Percentiles rank a stretch among this genome's conserved stretches.
phyloP scores from a whole-genome alignment of 306 rosid genomes.

The Cicer pinnatifidum region DNA sequence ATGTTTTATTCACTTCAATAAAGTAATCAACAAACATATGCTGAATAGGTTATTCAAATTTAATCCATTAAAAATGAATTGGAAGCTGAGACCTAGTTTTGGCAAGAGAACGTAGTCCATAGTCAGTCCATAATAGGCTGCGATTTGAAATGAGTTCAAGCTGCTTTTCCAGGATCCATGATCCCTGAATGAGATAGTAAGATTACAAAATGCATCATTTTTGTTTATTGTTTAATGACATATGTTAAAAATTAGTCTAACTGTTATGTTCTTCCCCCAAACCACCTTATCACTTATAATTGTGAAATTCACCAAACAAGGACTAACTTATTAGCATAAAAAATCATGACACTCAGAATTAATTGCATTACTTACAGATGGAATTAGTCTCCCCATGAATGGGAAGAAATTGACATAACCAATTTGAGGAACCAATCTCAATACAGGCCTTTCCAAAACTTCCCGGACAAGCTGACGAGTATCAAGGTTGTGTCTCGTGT shows the following conservation, averaged over 20 bases:
- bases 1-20: slow-evolving; percentile 32
- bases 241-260: not conserved
- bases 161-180: slow-evolving; percentile 90
- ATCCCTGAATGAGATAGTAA: slow-evolving; percentile 56
- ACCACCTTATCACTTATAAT: not conserved
- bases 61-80: slow-evolving; percentile 5
- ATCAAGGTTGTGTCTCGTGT: slow-evolving; percentile 48
- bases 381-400: slow-evolving; percentile 80
- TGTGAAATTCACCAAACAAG: slow-evolving; percentile 21
- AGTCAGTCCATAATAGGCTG: slow-evolving; percentile 78
- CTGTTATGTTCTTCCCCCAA: too few species aligned
- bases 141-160: slow-evolving; percentile 78
- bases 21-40: slow-evolving; percentile 36
- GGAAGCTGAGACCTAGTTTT: slow-evolving; percentile 65
- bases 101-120: slow-evolving; percentile 92
- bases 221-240: not conserved
- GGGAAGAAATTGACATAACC: slow-evolving; percentile 88
- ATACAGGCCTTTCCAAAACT: slow-evolving; percentile 62
- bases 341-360: slow-evolving; percentile 18
- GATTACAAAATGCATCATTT: not conserved
- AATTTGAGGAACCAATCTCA: slow-evolving; percentile 83
- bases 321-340: slow-evolving; percentile 1
- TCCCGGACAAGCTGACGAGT: slow-evolving; percentile 72
- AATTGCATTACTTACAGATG: slow-evolving; percentile 63
- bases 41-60: slow-evolving; percentile 23